These are phyloP conservation scores for Tylopilus orsonianus DNA, from an alignment of 1,284 basidiomycete genomes.

Conservation along the genomic window DNA sequence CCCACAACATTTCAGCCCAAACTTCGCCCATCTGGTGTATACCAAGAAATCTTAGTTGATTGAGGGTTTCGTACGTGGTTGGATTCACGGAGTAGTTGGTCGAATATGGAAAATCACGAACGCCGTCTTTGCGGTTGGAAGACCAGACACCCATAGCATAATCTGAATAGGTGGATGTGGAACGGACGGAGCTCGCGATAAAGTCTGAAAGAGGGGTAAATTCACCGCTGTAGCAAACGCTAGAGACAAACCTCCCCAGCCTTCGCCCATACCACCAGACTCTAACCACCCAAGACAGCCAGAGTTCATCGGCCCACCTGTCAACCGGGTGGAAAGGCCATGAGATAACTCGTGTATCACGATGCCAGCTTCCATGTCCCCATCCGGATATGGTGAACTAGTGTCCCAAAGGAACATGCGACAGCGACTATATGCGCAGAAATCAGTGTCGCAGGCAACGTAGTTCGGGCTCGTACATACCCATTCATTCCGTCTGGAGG, in stretches of 20 bases:
- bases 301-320: slow-evolving; percentile 93
- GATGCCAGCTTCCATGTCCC: slow-evolving; percentile 92
- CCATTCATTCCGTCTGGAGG: slow-evolving; percentile 69
- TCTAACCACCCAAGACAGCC: slow-evolving; percentile 95
- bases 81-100: slow-evolving; percentile 82
- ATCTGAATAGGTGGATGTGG: slow-evolving; percentile 67
- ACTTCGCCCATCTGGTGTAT: slow-evolving; percentile 91
- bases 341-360: slow-evolving; percentile 90
- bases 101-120: slow-evolving; percentile 86
- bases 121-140: slow-evolving; percentile 73
- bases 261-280: slow-evolving; percentile 95
- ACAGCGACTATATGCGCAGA: slow-evolving; percentile 70
- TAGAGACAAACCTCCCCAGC: slow-evolving; percentile 65
- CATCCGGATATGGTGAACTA: slow-evolving; percentile 85
- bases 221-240: background rate
- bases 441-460: slow-evolving; percentile 76
- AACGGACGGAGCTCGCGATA: slow-evolving; percentile 79
- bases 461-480: slow-evolving; percentile 41
- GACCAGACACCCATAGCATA: slow-evolving; percentile 94
- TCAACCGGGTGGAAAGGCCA: slow-evolving; percentile 90
- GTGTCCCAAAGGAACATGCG: slow-evolving; percentile 98
- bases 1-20: slow-evolving; percentile 92
- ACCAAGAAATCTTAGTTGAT: slow-evolving; percentile 87
- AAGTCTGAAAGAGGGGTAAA: slow-evolving; percentile 50
- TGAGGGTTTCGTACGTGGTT: slow-evolving; percentile 90